Evolutionary conservation across 441 rosid species (phyloP), one percentile per base, ranked within the genome.

Genomic region (Iberis amara): DNA sequence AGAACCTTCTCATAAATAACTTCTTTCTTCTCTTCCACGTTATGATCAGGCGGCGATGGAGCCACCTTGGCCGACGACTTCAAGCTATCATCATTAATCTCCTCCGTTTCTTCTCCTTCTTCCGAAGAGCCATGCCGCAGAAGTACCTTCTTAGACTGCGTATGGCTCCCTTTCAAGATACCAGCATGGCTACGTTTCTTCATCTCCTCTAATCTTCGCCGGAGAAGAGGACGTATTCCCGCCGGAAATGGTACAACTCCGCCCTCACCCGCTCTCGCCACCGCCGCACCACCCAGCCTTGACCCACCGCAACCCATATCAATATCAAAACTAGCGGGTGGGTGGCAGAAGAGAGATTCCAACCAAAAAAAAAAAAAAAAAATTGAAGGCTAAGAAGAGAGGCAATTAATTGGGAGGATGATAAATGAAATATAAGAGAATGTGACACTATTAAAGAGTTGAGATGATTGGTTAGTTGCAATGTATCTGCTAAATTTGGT

Each of bases 261-360:
- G 4, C 43, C 45, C 8, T 54, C 48, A 6, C 15, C 60, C 1
- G 44, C 43, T 42, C 58, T 60, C 7, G n/a, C 54, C 11, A 14
- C 4, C 15, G 39, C 55, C 11, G 3, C 46, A 50, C 53, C 53
- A 36, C 64, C 72, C 27, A 62, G 30, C 57, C 59, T 76, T 6
- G 92, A 84, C 32, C 40, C 62, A 3, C 73, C 72, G 37, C 78
- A 68, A 39, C 84, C 92, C 94, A 80, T 85, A 41, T 51, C 21
- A 43, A 43, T 7, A 36, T 18, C 21, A 28, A 28, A 57, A 12
- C 15, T 58, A 65, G 70, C 44, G n/a, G 39, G 2, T 44, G 10
- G 59, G 43, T 44, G 30, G 42, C 15, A 7, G 39, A 59, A 58
- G 39, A 39, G 32, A 38, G 60, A 52, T 39, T 39, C 6, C 46